Evolutionary conservation across 1,284 basidiomycete genomes (phyloP).

Genomic region (Mycosarcoma maydis): DNA sequence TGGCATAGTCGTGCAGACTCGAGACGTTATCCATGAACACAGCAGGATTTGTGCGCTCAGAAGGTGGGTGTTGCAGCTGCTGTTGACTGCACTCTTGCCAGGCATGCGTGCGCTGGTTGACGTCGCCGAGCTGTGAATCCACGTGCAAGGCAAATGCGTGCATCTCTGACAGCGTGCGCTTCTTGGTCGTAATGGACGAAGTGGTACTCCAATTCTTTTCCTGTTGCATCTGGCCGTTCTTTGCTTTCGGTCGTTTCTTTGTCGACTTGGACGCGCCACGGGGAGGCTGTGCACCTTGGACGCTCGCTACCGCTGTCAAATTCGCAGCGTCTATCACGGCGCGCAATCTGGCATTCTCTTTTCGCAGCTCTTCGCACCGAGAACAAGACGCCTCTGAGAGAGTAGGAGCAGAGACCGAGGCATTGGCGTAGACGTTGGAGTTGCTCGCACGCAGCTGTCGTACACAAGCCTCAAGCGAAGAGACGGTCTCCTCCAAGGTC

Average conservation of each 20-base stretch:
- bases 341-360: constrained; percentile 19
- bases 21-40: not conserved
- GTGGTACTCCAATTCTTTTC: constrained; percentile 26
- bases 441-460: constrained; percentile 14
- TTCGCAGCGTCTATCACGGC: constrained; percentile 13
- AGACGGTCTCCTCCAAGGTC: constrained; percentile 38
- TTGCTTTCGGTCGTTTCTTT: not conserved
- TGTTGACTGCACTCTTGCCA: not conserved
- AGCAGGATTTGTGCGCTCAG: not conserved
- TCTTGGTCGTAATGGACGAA: constrained; percentile 25
- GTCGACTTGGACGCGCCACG: not conserved
- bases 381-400: not conserved
- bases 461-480: constrained; percentile 27
- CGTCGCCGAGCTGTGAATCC: constrained; percentile 13
- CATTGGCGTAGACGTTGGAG: not conserved
- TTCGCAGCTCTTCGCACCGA: not conserved
- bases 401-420: too few species aligned
- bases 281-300: not conserved
- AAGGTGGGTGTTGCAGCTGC: not conserved
- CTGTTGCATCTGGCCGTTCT: too few species aligned
- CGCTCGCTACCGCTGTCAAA: not conserved
- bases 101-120: too few species aligned
- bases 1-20: not conserved
- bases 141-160: constrained; percentile 24
- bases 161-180: constrained; percentile 15